A percentile compares a stretch with the other conserved stretches of the same genome.
Evolutionary conservation across 2,329 filamentous ascomycete species (phyloP).

Genomic region (Verticillium albo-atrum): DNA sequence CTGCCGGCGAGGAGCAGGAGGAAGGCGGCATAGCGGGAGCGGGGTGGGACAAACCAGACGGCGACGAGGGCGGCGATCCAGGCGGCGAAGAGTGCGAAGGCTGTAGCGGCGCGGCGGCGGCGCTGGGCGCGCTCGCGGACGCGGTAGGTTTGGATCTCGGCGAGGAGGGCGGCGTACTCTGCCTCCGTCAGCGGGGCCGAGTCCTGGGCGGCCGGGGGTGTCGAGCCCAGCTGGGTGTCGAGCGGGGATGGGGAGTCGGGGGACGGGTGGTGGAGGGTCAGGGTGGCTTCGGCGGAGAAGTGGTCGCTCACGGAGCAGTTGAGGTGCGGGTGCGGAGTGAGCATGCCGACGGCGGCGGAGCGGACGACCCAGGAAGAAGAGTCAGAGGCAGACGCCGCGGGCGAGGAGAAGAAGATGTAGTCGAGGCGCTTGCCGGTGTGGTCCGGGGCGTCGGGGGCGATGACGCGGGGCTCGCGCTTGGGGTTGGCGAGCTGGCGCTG

Average conservation of each 20-base stretch:
- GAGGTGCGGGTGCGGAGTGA: slow-evolving; percentile 72
- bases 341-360: slow-evolving; percentile 71
- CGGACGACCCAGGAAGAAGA: slow-evolving; percentile 61
- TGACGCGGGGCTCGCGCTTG: slow-evolving; percentile 46
- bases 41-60: slow-evolving; percentile 74
- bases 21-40: slow-evolving; percentile 67
- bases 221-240: slow-evolving; percentile 27
- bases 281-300: slow-evolving; percentile 81
- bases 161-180: slow-evolving; percentile 63
- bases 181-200: slow-evolving; percentile 15
- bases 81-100: slow-evolving; percentile 60
- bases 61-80: slow-evolving; percentile 72
- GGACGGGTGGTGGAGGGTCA: slow-evolving; percentile 44
- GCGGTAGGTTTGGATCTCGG: slow-evolving; percentile 64
- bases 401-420: slow-evolving; percentile 78
- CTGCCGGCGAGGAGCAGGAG: slow-evolving; percentile 75
- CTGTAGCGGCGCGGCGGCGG: slow-evolving; percentile 68
- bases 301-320: slow-evolving; percentile 90
- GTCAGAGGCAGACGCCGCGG: slow-evolving; percentile 21
- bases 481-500: slow-evolving; percentile 65
- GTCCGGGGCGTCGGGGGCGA: slow-evolving; percentile 65
- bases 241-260: slow-evolving; percentile 14
- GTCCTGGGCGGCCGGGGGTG: slow-evolving; percentile 12
- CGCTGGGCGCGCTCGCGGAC: slow-evolving; percentile 68
- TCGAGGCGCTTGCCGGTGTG: slow-evolving; percentile 81